phyloP scores from a whole-genome alignment of 176 grass and related monocot genomes.

The Ensete ventricosum region DNA sequence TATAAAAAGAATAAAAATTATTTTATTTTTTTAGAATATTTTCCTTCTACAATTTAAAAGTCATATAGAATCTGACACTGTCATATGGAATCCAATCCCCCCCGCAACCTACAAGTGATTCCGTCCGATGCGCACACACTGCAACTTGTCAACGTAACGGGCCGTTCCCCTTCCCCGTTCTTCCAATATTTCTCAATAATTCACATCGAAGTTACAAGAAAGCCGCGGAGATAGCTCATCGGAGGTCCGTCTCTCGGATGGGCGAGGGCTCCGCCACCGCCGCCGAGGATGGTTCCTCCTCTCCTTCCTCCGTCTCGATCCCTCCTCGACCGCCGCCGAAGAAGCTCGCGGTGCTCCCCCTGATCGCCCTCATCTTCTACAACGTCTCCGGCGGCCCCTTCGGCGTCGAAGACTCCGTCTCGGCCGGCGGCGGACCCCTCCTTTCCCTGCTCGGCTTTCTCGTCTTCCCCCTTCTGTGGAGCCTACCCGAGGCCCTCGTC shows the following conservation, averaged over 20 bases:
- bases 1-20: no score
- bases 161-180: no score
- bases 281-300: neutral
- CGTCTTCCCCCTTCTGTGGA: conserved; percentile 54
- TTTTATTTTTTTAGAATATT: no score
- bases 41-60: no score
- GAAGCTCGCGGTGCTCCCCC: conserved; percentile 58
- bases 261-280: neutral
- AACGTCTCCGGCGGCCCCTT: conserved; percentile 88
- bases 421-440: conserved; percentile 64
- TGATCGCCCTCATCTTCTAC: conserved; percentile 95
- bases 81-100: no score
- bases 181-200: no score
- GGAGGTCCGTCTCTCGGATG: neutral
- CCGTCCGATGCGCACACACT: no score
- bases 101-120: no score
- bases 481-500: conserved; percentile 73
- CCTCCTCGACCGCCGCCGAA: conserved; percentile 1
- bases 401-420: conserved; percentile 88
- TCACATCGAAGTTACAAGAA: no score
- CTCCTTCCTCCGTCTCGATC: neutral
- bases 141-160: no score
- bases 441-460: conserved; percentile 81
- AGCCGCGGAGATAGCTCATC: neutral
- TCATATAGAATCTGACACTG: no score